A percentile compares a stretch with the other conserved stretches of the same genome.
phyloP scores from a whole-genome alignment of 768 basidiomycete genomes.

The Leccinum truebloodii region DNA sequence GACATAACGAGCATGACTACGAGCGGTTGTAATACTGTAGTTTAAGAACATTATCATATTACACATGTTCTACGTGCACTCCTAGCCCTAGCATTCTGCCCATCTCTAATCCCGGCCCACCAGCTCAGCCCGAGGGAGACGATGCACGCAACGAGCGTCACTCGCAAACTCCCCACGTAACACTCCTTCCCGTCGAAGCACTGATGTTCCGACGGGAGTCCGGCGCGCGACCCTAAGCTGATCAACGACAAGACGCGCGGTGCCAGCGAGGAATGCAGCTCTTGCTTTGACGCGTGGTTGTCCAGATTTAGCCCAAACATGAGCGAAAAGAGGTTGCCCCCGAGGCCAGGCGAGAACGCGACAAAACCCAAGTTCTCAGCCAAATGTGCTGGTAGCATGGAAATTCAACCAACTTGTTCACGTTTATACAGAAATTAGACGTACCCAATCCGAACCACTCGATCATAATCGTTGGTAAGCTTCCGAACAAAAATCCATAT shows the following conservation, averaged over 20 bases:
- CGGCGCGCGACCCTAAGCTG: conserved; percentile 11
- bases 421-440: conserved; percentile 31
- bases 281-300: conserved; percentile 47
- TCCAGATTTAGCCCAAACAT: conserved; percentile 83
- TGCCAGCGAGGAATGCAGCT: background rate
- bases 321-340: conserved; percentile 83
- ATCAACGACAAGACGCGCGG: background rate
- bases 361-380: conserved; percentile 88
- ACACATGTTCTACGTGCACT: background rate
- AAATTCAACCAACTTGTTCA: background rate
- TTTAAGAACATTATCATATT: too few relatives aligned
- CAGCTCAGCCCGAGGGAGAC: conserved; percentile 38
- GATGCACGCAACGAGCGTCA: conserved; percentile 43
- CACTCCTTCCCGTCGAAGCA: conserved; percentile 61
- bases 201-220: conserved; percentile 37
- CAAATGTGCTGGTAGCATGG: conserved; percentile 55
- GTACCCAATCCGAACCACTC: conserved; percentile 89
- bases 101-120: conserved; percentile 40
- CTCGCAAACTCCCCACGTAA: conserved; percentile 57
- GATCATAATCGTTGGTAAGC: conserved; percentile 72
- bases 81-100: conserved; percentile 7
- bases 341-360: conserved; percentile 68
- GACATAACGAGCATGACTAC: too few relatives aligned
- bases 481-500: conserved; percentile 73
- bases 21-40: too few relatives aligned